Evolutionary conservation across 371 early-diverging fungal genomes (phyloP), one percentile per base, ranked within the genome.

Genomic region (Cokeromyces recurvatus): DNA sequence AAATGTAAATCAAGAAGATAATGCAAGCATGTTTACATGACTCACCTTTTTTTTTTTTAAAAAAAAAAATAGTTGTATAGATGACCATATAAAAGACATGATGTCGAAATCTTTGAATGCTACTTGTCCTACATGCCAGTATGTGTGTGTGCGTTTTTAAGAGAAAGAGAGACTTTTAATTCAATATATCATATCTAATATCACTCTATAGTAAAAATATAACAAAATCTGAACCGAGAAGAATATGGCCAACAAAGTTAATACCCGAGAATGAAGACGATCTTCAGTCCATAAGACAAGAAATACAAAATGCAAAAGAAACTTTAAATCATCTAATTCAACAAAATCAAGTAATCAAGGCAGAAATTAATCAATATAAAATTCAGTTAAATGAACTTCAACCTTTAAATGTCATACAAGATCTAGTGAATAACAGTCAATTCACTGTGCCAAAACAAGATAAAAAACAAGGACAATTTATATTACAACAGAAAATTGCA

Each of bases 91-190:
- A 2, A 37, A 21, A 34, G 29, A 36, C 23, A 42, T 27, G 29
- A 11, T 35, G 16, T 15, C 20, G 25, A 19, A 19, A 40, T 19
- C 9, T 3, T 16, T 11, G 5, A 11, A 24, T 17, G 27, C 31
- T 16, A 38, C 29, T 29, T 57, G 58, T 32, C 53, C 53, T 5
- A 11, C 48, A 34, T 57, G 58, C 48, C 29, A 27, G 58, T 58
- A 45, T 14, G 5, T 10, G 4, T 40, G 4, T n/a, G n/a, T n/a
- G n/a, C n/a, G n/a, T n/a, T n/a, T n/a, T n/a, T n/a, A n/a, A n/a
- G n/a, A n/a, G n/a, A n/a, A n/a, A n/a, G n/a, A n/a, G n/a, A n/a
- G n/a, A n/a, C n/a, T 23, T 32, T 29, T 17, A 22, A 38, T 21
- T 21, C 17, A 22, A n/a, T 22, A 4, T 29, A 29, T 8, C n/a